Evolutionary conservation across 2,329 filamentous ascomycete species (phyloP).

Genomic region (Pseudogymnoascus sp.): DNA sequence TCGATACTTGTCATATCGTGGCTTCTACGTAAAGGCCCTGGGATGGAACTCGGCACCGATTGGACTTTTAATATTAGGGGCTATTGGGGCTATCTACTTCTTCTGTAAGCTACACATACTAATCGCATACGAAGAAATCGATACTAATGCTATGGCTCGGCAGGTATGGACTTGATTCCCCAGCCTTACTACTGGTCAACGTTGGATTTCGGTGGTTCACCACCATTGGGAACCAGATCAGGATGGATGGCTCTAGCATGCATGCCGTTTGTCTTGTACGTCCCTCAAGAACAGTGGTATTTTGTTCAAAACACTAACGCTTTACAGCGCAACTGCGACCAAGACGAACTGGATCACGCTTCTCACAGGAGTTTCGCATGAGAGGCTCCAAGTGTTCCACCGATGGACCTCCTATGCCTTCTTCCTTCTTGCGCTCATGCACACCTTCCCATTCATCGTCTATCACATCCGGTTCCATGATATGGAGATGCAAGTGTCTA

Average conservation of each 20-base stretch:
- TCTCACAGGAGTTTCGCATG: conserved; percentile 56
- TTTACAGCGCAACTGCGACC: conserved; percentile 13
- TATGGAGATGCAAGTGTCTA: conserved; percentile 39
- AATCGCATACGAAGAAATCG: neutral
- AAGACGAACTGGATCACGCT: conserved; percentile 51
- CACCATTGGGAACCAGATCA: conserved; percentile 53
- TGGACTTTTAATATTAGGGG: conserved; percentile 35
- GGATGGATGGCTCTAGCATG: conserved; percentile 59
- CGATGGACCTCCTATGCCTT: conserved; percentile 58
- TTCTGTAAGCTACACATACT: conserved; percentile 27
- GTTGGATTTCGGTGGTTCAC: conserved; percentile 40
- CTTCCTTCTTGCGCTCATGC: conserved; percentile 50
- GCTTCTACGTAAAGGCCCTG: conserved; percentile 28
- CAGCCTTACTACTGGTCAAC: conserved; percentile 50
- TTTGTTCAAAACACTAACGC: conserved; percentile 10
- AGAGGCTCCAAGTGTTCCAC: conserved; percentile 57
- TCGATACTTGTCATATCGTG: conserved; percentile 36
- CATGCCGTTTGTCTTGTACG: conserved; percentile 51
- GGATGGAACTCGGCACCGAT: conserved; percentile 38
- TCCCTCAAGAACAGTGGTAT: conserved; percentile 11
- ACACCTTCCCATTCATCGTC: conserved; percentile 54
- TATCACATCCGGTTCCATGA: conserved; percentile 41
- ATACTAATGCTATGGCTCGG: conserved; percentile 4
- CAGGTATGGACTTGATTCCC: conserved; percentile 41
- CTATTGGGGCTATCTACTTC: conserved; percentile 38